phyloP scores from a whole-genome alignment of 2,329 filamentous ascomycete species.

The Ilyonectria mors-panacis region DNA sequence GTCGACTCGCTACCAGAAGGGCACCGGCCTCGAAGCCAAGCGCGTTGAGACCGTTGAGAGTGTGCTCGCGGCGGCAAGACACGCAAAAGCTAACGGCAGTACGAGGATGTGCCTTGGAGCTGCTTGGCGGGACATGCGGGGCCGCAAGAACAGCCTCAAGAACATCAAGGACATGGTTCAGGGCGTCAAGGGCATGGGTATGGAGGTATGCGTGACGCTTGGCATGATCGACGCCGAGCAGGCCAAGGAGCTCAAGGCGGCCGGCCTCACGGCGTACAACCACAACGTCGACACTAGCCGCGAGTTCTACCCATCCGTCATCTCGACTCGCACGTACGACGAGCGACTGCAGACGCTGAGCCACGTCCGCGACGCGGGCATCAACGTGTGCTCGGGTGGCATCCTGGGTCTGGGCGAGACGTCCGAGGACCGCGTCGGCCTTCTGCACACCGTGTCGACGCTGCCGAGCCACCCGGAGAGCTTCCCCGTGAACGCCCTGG shows the following conservation, averaged over 20 bases:
- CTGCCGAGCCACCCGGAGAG: slow-evolving; percentile 88
- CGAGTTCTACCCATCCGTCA: slow-evolving; percentile 89
- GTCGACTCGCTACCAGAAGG: slow-evolving; percentile 83
- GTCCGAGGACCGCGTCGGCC: slow-evolving; percentile 82
- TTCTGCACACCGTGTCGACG: slow-evolving; percentile 86
- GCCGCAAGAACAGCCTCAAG: slow-evolving; percentile 84
- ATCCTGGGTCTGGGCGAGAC: slow-evolving; percentile 90
- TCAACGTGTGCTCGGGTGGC: slow-evolving; percentile 91
- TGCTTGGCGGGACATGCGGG: slow-evolving; percentile 94
- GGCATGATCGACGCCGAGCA: slow-evolving; percentile 91
- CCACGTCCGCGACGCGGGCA: slow-evolving; percentile 87
- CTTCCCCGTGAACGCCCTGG: slow-evolving; percentile 91
- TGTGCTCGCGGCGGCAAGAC: slow-evolving; percentile 83
- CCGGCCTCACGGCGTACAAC: slow-evolving; percentile 92
- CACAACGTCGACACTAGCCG: slow-evolving; percentile 94
- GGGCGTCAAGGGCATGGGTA: slow-evolving; percentile 84
- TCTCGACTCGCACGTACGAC: slow-evolving; percentile 89
- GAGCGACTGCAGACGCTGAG: slow-evolving; percentile 85
- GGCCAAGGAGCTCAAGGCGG: slow-evolving; percentile 85
- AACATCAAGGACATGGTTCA: slow-evolving; percentile 91
- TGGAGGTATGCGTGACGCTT: slow-evolving; percentile 94
- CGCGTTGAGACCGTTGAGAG: slow-evolving; percentile 85
- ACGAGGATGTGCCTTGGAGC: slow-evolving; percentile 97
- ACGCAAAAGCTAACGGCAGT: no score
- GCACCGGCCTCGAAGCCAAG: slow-evolving; percentile 84